Base-by-base conservation (phyloP, 2,329 filamentous ascomycete genomes). In the Alternaria arbusti region DNA sequence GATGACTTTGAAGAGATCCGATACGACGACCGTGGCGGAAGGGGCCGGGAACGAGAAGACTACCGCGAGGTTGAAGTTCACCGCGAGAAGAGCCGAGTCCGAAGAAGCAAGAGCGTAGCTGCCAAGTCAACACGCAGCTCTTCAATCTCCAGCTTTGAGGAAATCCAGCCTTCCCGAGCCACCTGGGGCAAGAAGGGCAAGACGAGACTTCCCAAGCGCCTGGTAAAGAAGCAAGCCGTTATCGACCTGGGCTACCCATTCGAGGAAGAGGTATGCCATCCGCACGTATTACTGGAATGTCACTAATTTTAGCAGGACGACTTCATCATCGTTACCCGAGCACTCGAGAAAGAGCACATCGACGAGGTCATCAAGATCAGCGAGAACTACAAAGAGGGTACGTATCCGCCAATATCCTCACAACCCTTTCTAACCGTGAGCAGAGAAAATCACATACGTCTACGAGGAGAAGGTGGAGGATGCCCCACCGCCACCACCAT, bases 301-400 rank as follows among this genome's bases (percentile, higher is more conserved):
- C 59, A 44, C 81, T 86, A 67, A 71, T 56, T 59, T 32, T 36
- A 7, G 8, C 69, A 96, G 92, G 93, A 91, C 43, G 90, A 91
- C 70, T 91, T 91, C 22, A 89, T 96, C 71, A 87, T 97, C 56
- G 89, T 98, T 32, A 89, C 91, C 70, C 91, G 92, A 75, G 94
- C 95, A 10, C 86, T 98, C 6, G 92, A 93, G 15, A 94, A 96
- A 72, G 89, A 95, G 17, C 93, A 97, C 72, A 97, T 97, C 67
- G 94, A 97, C 71, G 91, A 96, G 73, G 86, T 97, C 47, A 91
- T 97, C 72, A 90, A 89, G 73, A 84, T 94, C 54, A 96, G 93
- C 79, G 91, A 94, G 73, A 89, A 91, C 30, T 94, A 93, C 80
- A 83, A 83, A 75, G 82, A 83, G 54, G 77, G 83, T 83, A 74